Evolutionary conservation across 2,329 filamentous ascomycete species (phyloP).

Genomic region (Bretziella fagacearum): DNA sequence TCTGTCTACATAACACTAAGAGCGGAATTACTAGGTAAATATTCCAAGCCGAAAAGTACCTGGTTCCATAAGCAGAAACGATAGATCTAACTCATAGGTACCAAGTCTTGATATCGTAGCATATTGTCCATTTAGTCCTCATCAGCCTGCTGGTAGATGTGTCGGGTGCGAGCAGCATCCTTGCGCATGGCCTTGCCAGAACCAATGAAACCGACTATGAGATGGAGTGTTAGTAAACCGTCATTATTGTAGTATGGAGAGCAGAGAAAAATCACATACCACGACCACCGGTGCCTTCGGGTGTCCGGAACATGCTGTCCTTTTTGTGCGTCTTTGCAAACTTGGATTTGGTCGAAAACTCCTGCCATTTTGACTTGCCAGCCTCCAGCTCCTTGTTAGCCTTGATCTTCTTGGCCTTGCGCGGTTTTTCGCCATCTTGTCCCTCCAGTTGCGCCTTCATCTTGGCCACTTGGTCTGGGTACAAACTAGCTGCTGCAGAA

Average conservation of each 20-base stretch:
- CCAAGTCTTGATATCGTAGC: background rate
- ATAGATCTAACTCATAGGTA: background rate
- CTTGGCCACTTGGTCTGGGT: constrained; percentile 32
- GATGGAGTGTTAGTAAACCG: constrained; percentile 16
- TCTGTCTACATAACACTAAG: background rate
- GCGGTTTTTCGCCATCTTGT: constrained; percentile 47
- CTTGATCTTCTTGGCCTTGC: constrained; percentile 76
- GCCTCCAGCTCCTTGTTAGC: constrained; percentile 82
- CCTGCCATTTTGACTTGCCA: constrained; percentile 86
- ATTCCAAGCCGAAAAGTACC: too few relatives aligned
- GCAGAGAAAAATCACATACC: constrained; percentile 34
- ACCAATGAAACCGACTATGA: constrained; percentile 79
- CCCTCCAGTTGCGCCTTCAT: constrained; percentile 45
- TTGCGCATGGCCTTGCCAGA: constrained; percentile 94
- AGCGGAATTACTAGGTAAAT: background rate
- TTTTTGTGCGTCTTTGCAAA: constrained; percentile 55
- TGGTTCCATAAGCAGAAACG: background rate
- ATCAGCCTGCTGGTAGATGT: constrained; percentile 66
- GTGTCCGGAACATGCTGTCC: constrained; percentile 93
- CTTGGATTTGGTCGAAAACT: constrained; percentile 69
- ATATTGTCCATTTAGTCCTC: constrained; percentile 40
- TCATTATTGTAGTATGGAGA: background rate
- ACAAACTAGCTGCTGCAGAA: constrained; percentile 40
- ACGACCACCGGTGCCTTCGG: constrained; percentile 69
- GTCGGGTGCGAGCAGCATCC: constrained; percentile 63